Conservation (phyloP, 129 eudicot genomes). For the Lonicera japonica region DNA sequence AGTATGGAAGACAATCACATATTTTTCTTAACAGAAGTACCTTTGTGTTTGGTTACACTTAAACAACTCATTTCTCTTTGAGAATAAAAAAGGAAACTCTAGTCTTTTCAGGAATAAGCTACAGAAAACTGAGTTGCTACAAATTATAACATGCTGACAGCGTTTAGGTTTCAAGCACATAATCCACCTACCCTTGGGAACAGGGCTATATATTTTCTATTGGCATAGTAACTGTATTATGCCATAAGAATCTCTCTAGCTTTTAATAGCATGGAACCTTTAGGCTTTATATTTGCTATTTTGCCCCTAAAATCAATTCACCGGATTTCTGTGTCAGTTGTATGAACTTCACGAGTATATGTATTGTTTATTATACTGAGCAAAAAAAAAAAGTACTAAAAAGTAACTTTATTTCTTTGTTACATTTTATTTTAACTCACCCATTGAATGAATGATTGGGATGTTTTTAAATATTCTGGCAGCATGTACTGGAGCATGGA, state of each 20-base stretch:
- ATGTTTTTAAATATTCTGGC: constrained; percentile 10
- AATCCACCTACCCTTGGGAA: too few relatives aligned
- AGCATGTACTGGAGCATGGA: constrained; percentile 96
- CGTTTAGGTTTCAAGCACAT: too few relatives aligned
- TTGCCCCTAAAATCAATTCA: background rate
- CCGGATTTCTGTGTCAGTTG: background rate
- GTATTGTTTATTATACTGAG: background rate
- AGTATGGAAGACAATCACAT: too few relatives aligned
- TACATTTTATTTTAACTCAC: background rate
- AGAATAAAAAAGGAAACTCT: background rate
- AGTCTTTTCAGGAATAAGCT: too few relatives aligned
- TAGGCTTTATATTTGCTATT: background rate
- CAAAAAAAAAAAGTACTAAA: too few relatives aligned
- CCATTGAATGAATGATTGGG: background rate
- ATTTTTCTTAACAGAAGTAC: too few relatives aligned
- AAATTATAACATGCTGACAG: too few relatives aligned
- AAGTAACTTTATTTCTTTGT: background rate
- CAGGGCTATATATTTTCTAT: background rate
- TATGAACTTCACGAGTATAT: background rate
- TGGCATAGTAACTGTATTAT: too few relatives aligned
- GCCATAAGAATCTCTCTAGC: background rate
- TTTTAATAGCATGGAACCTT: background rate
- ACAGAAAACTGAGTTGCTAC: too few relatives aligned
- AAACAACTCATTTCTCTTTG: too few relatives aligned
- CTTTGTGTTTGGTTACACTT: too few relatives aligned